A percentile compares a stretch with the other conserved stretches of the same genome.
These are phyloP conservation scores for Rosellinia necatrix DNA, from an alignment of 2,329 filamentous ascomycete genomes.

Conservation along the genomic window DNA sequence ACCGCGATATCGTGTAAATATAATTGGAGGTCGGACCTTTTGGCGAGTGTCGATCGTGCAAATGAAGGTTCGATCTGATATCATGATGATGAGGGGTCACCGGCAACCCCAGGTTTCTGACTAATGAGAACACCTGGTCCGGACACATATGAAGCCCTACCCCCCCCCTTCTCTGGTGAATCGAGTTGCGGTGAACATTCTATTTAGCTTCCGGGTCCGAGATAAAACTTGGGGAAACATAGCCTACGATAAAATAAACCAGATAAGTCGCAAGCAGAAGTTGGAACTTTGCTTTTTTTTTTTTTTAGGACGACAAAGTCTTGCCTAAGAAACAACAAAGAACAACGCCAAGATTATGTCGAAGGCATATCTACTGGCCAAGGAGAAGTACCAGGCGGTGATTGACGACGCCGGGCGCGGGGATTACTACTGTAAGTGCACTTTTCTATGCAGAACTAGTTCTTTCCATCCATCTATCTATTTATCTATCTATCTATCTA, in stretches of 20 bases:
- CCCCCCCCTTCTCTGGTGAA: constrained; percentile 10
- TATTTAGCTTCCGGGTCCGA: not conserved
- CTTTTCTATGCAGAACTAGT: no score
- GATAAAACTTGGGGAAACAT: not conserved
- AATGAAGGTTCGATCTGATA: constrained; percentile 34
- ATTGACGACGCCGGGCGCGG: constrained; percentile 40
- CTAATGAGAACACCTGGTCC: constrained; percentile 23
- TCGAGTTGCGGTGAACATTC: no score
- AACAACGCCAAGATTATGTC: constrained; percentile 33
- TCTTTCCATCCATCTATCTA: no score
- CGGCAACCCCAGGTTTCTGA: constrained; percentile 14
- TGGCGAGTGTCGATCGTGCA: constrained; percentile 25
- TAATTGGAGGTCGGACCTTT: no score
- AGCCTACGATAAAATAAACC: not conserved
- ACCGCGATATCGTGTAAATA: no score
- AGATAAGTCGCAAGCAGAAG: no score
- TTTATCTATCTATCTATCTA: no score
- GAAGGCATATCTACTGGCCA: constrained; percentile 38
- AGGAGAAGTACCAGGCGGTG: constrained; percentile 43
- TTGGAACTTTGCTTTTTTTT: no score
- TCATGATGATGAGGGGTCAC: constrained; percentile 37
- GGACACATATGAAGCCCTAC: constrained; percentile 26
- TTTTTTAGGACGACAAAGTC: no score
- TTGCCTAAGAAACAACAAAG: no score
- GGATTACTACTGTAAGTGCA: constrained; percentile 40